Base-by-base conservation (phyloP, 345 rosid species). In the Corchorus capsularis region DNA sequence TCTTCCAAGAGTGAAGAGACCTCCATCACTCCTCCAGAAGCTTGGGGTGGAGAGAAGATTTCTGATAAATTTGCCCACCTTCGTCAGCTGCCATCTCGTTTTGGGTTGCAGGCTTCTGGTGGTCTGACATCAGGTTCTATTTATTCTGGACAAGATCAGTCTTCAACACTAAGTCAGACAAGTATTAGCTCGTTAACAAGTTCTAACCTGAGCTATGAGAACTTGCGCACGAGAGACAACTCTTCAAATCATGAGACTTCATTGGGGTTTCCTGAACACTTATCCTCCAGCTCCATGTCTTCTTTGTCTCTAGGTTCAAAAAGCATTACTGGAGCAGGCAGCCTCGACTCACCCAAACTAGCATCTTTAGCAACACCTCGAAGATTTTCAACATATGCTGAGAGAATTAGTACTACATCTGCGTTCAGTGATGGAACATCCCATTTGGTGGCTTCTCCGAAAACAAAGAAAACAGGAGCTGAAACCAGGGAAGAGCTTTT, bases 21-120 rank as follows among this genome's bases (percentile, higher is more conserved):
- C 69, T 87, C 97, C 53, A 84, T 89, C 79, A 92, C 97, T 72
- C 98, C 98, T 83, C 98, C 99, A 69, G 97, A 96, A 85, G 97
- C 99, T 76, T 96, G 99, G 98, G 99, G 98, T 65, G 98, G 97
- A 72, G 97, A 93, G 82, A 93, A 83, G 85, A 73, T 93, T 80
- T 81, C 94, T 67, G 92, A 92, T n/a, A 93, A 88, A 82, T 79
- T 83, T 77, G 62, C 86, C 78, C 85, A 81, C 72, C 81, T 88
- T 27, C 89, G 81, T 57, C 88, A 88, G 76, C 82, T 88, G 78
- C 87, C 98, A 41, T 86, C 97, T 68, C 90, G 88, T 75, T 84
- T 90, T 69, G 94, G 88, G 69, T 75, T 78, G 68, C 78, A 80
- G 49, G 84, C 85, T 81, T 84, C 92, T 73, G 82, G 80, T 74